Conservation (phyloP, 108 stramenopile species). For the Ochromonas danica region DNA sequence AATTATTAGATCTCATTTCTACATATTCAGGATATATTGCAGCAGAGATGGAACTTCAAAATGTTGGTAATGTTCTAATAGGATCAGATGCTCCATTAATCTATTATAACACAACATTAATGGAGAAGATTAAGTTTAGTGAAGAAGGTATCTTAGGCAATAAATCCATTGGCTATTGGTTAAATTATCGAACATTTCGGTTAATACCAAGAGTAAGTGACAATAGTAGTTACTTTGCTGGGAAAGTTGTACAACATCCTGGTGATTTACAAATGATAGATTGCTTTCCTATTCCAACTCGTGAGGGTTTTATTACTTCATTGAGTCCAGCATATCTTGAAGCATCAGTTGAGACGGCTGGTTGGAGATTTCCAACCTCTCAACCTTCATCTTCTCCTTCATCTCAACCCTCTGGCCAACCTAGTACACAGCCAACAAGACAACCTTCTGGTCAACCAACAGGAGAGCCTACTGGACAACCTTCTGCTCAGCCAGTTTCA, state of each 20-base stretch:
- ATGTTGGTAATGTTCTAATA: too few relatives aligned
- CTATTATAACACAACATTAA: too few relatives aligned
- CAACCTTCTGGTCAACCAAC: too few relatives aligned
- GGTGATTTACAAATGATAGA: neutral
- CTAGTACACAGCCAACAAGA: too few relatives aligned
- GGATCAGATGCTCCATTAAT: too few relatives aligned
- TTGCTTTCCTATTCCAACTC: neutral
- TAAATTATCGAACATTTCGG: neutral
- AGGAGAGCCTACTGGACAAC: neutral
- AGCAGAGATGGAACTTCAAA: too few relatives aligned
- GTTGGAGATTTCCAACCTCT: constrained; percentile 20
- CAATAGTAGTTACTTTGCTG: neutral
- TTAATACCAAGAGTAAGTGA: neutral
- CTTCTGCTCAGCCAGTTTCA: neutral
- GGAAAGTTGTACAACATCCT: neutral
- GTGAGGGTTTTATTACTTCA: neutral
- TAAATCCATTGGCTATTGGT: neutral
- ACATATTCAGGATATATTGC: too few relatives aligned
- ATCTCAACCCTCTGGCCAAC: neutral
- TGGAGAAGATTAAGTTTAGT: too few relatives aligned
- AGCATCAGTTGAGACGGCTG: neutral
- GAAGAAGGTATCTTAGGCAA: neutral
- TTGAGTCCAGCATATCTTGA: neutral
- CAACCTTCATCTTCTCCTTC: neutral
- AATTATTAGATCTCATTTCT: too few relatives aligned